Conservation (phyloP, 1,284 basidiomycete species). For the Xerocomus amazonicus region DNA sequence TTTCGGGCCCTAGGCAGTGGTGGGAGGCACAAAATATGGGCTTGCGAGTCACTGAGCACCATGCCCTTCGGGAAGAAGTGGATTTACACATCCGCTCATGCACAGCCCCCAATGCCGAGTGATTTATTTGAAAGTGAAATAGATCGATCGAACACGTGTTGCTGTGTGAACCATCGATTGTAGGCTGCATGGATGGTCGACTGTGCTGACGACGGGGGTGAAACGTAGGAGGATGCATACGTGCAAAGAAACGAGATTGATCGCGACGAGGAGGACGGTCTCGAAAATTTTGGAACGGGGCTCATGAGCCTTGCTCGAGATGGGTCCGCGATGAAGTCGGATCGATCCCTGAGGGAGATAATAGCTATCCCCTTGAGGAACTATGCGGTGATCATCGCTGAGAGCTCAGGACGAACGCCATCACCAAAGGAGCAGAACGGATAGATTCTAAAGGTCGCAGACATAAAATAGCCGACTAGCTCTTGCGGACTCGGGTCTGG, state of each 20-base stretch:
- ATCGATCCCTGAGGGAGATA: conserved; percentile 12
- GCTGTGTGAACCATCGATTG: not conserved
- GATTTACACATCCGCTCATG: conserved; percentile 6
- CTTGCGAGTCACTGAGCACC: not conserved
- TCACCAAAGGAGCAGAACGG: not conserved
- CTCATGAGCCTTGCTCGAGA: conserved; percentile 4
- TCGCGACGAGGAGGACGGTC: conserved; percentile 1
- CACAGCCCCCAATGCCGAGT: conserved; percentile 4
- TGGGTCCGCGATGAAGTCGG: conserved; percentile 20
- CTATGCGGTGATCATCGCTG: conserved; percentile 14
- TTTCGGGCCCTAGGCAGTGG: conserved; percentile 5
- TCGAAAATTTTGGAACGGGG: conserved; percentile 20
- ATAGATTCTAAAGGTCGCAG: not conserved
- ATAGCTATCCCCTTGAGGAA: conserved; percentile 10
- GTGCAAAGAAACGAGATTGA: conserved; percentile 1
- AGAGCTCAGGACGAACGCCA: not conserved
- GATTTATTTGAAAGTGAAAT: not conserved
- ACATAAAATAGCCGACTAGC: too few relatives aligned
- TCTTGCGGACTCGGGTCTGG: too few relatives aligned
- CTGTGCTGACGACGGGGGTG: not conserved
- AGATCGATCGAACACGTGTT: conserved; percentile 16
- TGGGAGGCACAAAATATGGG: not conserved
- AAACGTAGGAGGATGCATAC: conserved; percentile 3
- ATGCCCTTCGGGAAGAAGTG: not conserved
- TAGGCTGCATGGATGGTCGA: not conserved